These are phyloP conservation scores for Ceratocystis eucalypticola DNA, from an alignment of 2,329 filamentous ascomycete genomes.

Conservation along the genomic window DNA sequence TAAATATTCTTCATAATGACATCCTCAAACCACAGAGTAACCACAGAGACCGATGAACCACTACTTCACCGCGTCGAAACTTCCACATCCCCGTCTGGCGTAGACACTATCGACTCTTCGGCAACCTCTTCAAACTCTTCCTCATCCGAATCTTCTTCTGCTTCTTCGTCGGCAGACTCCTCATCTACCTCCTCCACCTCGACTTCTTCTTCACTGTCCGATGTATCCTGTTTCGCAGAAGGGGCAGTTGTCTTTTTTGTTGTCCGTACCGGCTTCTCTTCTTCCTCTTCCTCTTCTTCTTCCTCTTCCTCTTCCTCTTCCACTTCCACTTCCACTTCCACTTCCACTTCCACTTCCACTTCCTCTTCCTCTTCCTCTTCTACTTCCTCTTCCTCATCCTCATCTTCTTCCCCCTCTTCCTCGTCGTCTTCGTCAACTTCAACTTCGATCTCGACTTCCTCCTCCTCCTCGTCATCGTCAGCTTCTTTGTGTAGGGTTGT, in stretches of 20 bases:
- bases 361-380: slow-evolving; percentile 19
- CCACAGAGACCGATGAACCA: not conserved
- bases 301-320: slow-evolving; percentile 17
- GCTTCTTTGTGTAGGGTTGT: slow-evolving; percentile 45
- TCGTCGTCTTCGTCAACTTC: slow-evolving; percentile 8
- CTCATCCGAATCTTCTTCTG: not conserved
- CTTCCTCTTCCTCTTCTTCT: slow-evolving; percentile 12
- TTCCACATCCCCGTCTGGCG: slow-evolving; percentile 16
- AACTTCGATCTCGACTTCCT: slow-evolving; percentile 6
- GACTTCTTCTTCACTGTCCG: not conserved
- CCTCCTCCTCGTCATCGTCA: slow-evolving; percentile 6
- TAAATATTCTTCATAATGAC: too few species aligned
- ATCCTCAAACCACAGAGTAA: slow-evolving; percentile 5
- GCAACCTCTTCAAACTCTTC: slow-evolving; percentile 13
- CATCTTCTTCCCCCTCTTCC: slow-evolving; percentile 1
- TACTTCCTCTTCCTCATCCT: slow-evolving; percentile 3
- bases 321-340: slow-evolving; percentile 37
- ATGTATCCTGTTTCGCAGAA: not conserved
- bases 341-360: slow-evolving; percentile 30
- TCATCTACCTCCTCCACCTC: not conserved
- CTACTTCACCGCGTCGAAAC: slow-evolving; percentile 10
- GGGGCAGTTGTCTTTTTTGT: too few species aligned
- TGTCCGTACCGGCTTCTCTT: not conserved
- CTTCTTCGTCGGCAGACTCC: not conserved
- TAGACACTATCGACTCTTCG: slow-evolving; percentile 16